phyloP scores from a whole-genome alignment of 2,329 filamentous ascomycete genomes.

The Sordariomycetes sp. region DNA sequence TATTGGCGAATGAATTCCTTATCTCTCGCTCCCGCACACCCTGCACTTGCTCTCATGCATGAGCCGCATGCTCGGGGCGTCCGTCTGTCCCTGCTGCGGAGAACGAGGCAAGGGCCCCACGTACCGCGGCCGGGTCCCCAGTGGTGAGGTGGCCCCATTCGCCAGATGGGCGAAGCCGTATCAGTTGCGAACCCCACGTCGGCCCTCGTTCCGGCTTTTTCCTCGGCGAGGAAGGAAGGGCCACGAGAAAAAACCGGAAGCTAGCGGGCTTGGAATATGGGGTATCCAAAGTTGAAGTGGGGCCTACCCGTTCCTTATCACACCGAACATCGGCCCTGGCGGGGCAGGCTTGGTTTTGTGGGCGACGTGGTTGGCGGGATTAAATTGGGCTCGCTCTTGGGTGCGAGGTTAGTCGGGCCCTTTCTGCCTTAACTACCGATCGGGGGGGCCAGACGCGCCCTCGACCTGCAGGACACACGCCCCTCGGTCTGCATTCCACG shows the following conservation, averaged over 20 bases:
- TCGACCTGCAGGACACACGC: not conserved
- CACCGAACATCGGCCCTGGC: slow-evolving; percentile 1
- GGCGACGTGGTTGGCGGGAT: slow-evolving; percentile 1
- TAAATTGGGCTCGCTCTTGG: not conserved
- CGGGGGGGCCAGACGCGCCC: not conserved
- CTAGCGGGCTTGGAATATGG: not conserved
- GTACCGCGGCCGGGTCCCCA: not conserved
- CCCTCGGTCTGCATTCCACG: too few species aligned
- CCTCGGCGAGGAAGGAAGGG: not conserved
- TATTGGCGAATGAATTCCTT: not conserved
- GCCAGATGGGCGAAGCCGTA: not conserved
- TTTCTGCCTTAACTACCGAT: not conserved
- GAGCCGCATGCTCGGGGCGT: not conserved
- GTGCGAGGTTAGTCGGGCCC: slow-evolving; percentile 1
- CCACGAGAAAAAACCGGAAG: not conserved
- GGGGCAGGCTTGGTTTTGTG: not conserved
- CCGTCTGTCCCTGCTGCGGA: not conserved
- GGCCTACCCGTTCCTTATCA: not conserved
- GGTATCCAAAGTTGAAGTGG: not conserved
- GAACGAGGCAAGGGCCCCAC: not conserved
- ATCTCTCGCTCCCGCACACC: not conserved
- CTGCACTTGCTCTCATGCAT: not conserved
- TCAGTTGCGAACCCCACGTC: not conserved
- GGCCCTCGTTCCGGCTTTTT: not conserved
- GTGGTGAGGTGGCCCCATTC: not conserved